Conservation (phyloP, 2,329 filamentous ascomycete genomes). For the Penicillium sclerotiorum region DNA sequence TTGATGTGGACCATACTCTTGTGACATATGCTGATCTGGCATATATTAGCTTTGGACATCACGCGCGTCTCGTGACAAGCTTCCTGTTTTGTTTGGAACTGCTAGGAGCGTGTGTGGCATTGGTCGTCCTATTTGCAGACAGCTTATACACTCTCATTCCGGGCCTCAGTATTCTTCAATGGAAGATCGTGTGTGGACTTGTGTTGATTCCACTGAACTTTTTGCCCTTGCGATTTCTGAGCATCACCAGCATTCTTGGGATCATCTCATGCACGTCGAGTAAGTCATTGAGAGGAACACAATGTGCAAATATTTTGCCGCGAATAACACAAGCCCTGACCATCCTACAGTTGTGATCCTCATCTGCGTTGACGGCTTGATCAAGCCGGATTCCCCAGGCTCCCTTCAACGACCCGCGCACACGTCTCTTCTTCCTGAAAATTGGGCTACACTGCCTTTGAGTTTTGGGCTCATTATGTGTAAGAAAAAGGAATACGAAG, state of each 20-base stretch:
- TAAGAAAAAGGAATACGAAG: constrained; percentile 27
- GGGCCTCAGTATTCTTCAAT: constrained; percentile 66
- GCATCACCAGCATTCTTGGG: constrained; percentile 89
- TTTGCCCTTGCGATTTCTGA: constrained; percentile 78
- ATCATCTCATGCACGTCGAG: constrained; percentile 87
- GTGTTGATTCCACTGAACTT: constrained; percentile 82
- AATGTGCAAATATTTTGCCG: background rate
- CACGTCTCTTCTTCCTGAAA: constrained; percentile 80
- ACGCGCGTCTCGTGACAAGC: constrained; percentile 78
- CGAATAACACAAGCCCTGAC: constrained; percentile 26
- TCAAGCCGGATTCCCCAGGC: constrained; percentile 77
- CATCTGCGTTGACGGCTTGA: constrained; percentile 80
- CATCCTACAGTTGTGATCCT: constrained; percentile 70
- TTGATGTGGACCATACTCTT: constrained; percentile 80
- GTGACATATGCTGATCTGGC: constrained; percentile 95
- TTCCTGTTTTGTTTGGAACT: constrained; percentile 87
- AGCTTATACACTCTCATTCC: constrained; percentile 79
- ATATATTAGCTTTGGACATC: constrained; percentile 83
- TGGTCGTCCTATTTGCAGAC: constrained; percentile 92
- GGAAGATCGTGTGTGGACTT: constrained; percentile 83
- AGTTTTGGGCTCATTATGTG: constrained; percentile 89
- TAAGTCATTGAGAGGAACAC: constrained; percentile 53
- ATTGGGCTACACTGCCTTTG: constrained; percentile 84
- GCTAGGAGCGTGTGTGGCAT: constrained; percentile 82
- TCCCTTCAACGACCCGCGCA: constrained; percentile 78